These are phyloP conservation scores for Acrodontium crateriforme DNA, from an alignment of 2,329 filamentous ascomycete species.

Conservation along the genomic window DNA sequence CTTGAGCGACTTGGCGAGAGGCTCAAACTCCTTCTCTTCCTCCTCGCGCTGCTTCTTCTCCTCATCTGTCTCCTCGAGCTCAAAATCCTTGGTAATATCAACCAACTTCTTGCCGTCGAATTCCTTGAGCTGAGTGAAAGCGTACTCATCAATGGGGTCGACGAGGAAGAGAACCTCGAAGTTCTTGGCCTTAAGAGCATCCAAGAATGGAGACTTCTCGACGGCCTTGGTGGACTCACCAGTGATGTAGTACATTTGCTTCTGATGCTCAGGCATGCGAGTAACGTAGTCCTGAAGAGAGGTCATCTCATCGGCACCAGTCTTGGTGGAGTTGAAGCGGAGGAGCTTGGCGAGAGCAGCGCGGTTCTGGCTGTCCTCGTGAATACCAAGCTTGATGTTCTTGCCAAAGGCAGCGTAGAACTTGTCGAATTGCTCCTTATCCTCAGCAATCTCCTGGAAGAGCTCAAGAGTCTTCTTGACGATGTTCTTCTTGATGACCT, in stretches of 20 bases:
- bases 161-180: conserved; percentile 99
- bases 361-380: conserved; percentile 99
- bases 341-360: conserved; percentile 87
- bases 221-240: conserved; percentile 99
- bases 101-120: conserved; percentile 99
- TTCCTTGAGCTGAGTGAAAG: conserved; percentile 99
- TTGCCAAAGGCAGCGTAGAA: conserved; percentile 99
- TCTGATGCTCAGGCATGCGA: conserved; percentile 99
- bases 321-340: conserved; percentile 98
- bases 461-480: conserved; percentile 99
- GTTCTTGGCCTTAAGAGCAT: conserved; percentile 95
- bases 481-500: conserved; percentile 99
- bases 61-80: conserved; percentile 98
- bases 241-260: conserved; percentile 99
- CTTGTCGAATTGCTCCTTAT: conserved; percentile 99
- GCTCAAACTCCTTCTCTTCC: conserved; percentile 97
- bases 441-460: conserved; percentile 97
- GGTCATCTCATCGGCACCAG: conserved; percentile 89
- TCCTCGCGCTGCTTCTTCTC: conserved; percentile 93
- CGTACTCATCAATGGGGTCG: conserved; percentile 98
- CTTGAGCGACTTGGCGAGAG: conserved; percentile 92
- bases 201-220: conserved; percentile 95
- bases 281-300: conserved; percentile 96
- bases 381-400: conserved; percentile 99
- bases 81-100: conserved; percentile 99